These are phyloP conservation scores for Dalbergia cultrata DNA, from an alignment of 306 rosid genomes.

Conservation along the genomic window DNA sequence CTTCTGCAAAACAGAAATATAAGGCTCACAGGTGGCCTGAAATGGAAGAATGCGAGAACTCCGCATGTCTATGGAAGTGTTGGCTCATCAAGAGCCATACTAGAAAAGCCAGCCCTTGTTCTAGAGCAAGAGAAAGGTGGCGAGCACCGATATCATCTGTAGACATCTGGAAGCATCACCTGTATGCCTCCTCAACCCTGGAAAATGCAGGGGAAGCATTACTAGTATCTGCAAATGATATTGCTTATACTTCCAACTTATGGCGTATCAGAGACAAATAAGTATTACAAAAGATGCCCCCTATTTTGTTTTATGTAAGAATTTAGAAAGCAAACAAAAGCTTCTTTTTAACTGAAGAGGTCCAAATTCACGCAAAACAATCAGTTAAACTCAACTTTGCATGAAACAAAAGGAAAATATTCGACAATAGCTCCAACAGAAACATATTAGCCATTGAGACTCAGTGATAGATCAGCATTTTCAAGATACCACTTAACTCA, in stretches of 20 bases:
- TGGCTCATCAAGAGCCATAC: conserved; percentile 56
- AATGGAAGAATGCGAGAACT: conserved; percentile 58
- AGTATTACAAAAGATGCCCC: conserved; percentile 41
- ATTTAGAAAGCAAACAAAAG: conserved; percentile 45
- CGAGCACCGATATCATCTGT: conserved; percentile 55
- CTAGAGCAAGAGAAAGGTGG: conserved; percentile 58
- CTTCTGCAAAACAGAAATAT: conserved; percentile 59
- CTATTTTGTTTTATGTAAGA: conserved; percentile 31
- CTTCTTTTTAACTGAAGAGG: conserved; percentile 38
- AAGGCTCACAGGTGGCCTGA: conserved; percentile 68
- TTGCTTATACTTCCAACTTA: conserved; percentile 53
- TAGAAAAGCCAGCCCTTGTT: conserved; percentile 50
- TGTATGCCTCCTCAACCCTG: conserved; percentile 75
- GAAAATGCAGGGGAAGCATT: conserved; percentile 79
- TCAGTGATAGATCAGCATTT: conserved; percentile 38
- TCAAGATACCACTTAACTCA: conserved; percentile 38
- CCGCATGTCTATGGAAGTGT: conserved; percentile 45
- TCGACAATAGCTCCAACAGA: conserved; percentile 23
- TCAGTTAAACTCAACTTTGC: conserved; percentile 35
- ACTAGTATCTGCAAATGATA: conserved; percentile 60
- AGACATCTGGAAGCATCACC: conserved; percentile 68
- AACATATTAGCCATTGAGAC: conserved; percentile 26
- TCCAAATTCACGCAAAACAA: conserved; percentile 38
- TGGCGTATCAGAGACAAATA: conserved; percentile 47
- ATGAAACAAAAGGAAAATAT: conserved; percentile 39